Evolutionary conservation across 164 flowering plant genomes (phyloP), one percentile per base, ranked within the genome.

Genomic region (Nelumbo lutea): DNA sequence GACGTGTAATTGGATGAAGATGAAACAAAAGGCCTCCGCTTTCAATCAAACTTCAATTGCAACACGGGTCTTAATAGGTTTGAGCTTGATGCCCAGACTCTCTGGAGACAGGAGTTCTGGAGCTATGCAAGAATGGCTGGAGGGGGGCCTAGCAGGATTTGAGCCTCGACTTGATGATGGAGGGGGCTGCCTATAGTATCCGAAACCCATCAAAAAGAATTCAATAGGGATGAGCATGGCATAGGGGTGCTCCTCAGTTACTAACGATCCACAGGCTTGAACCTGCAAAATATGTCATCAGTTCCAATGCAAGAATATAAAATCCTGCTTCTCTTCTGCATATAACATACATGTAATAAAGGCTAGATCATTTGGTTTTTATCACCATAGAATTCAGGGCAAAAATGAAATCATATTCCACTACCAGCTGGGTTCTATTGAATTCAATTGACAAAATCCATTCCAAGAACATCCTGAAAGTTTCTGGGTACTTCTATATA

Each of bases 221-320:
- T 93, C 97, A 8, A 93, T 74, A 4, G 98, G 97, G 40, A 87
- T 73, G 67, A 91, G 62, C 96, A 93, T 89, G 57, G 93, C 90
- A 63, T 86, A 78, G 40, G 98, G 98, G n/a, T 93, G 96, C 78
- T 91, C 98, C 74, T 91, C 98, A 40, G 98, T 91, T 50, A 91
- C 94, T 64, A 93, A 61, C 9, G 97, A 89, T 2, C 97, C 98
- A 64, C 97, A 93, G 41, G 85, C 84, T 70, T 89, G 85, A 57
- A 93, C 97, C 98, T 90, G 85, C 27, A 27, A 27, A 27, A 27
- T 27, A 27, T 27, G 27, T 27, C 27, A 27, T 27, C 27, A 27
- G 0, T 27, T 27, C 27, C 27, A 27, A 27, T 27, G 27, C 27
- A 27, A 27, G 27, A 27, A 27, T 27, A 27, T 27, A 27, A 27